These are phyloP conservation scores for Zizania latifolia DNA, from an alignment of 176 grass and related monocot genomes.

Conservation along the genomic window DNA sequence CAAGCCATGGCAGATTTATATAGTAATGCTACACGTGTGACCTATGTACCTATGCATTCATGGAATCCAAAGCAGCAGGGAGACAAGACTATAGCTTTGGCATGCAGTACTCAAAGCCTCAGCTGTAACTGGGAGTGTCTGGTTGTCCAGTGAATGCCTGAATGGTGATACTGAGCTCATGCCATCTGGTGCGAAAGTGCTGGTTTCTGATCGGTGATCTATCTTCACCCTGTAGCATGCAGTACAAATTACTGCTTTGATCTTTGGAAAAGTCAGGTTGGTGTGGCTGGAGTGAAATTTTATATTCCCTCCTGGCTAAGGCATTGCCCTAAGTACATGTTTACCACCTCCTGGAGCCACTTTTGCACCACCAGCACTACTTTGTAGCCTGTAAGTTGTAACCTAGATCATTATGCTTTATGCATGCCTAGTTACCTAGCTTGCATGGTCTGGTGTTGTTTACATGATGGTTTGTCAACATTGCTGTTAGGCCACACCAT, in stretches of 20 bases:
- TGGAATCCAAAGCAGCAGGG: constrained; percentile 46
- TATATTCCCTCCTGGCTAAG: constrained; percentile 23
- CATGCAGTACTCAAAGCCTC: constrained; percentile 1
- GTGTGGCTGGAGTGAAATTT: constrained; percentile 14
- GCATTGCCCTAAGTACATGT: not conserved
- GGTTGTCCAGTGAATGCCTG: not conserved
- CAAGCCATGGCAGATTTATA: constrained; percentile 21
- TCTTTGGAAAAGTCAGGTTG: not conserved
- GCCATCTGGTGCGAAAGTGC: constrained; percentile 26
- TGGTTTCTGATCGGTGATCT: constrained; percentile 17
- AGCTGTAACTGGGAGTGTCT: not conserved
- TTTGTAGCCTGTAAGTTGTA: constrained; percentile 34
- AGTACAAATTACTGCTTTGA: constrained; percentile 32
- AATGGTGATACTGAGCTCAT: not conserved
- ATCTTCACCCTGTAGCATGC: constrained; percentile 24
- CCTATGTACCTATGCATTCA: constrained; percentile 13
- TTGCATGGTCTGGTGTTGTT: constrained; percentile 1
- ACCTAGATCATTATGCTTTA: constrained; percentile 19
- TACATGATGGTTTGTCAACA: constrained; percentile 8
- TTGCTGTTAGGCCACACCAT: not conserved
- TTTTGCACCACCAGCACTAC: constrained; percentile 1
- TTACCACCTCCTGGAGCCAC: not conserved
- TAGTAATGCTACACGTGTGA: constrained; percentile 37
- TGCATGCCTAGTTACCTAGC: constrained; percentile 28
- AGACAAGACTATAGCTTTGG: constrained; percentile 19